Conservation (phyloP, 1,284 basidiomycete genomes). For the Cutaneotrichosporon sp. region DNA sequence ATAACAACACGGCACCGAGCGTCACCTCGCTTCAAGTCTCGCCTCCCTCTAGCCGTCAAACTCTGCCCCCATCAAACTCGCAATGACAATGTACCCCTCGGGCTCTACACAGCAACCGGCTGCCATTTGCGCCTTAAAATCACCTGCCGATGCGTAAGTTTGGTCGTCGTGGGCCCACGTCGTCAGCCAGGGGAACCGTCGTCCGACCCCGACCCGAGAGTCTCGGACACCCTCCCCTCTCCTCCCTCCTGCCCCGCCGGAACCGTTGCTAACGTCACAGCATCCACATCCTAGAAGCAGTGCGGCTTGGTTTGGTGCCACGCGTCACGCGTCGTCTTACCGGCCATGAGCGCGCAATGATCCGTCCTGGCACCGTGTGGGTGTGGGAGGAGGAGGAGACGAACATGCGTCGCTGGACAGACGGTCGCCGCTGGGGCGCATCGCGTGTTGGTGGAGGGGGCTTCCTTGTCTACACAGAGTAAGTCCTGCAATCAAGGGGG, state of each 20-base stretch:
- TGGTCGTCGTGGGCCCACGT: background rate
- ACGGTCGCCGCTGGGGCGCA: slow-evolving; percentile 57
- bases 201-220: background rate
- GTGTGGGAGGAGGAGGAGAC: slow-evolving; percentile 81
- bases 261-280: slow-evolving; percentile 23
- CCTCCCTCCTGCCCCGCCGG: too few relatives aligned
- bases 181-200: background rate
- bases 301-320: slow-evolving; percentile 80
- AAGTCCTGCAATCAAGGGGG: slow-evolving; percentile 19
- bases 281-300: slow-evolving; percentile 89
- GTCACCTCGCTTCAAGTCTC: background rate
- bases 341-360: slow-evolving; percentile 86
- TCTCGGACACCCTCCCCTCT: too few relatives aligned
- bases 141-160: slow-evolving; percentile 51
- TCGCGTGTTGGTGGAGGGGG: slow-evolving; percentile 57
- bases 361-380: slow-evolving; percentile 88
- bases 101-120: slow-evolving; percentile 50
- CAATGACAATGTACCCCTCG: slow-evolving; percentile 37
- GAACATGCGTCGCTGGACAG: slow-evolving; percentile 58
- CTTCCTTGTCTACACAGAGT: slow-evolving; percentile 56
- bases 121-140: slow-evolving; percentile 49
- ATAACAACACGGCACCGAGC: background rate
- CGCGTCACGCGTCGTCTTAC: slow-evolving; percentile 87
- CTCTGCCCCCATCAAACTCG: background rate
- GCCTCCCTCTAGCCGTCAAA: background rate